phyloP scores from a whole-genome alignment of 345 rosid genomes.

The Lepidium didymum region DNA sequence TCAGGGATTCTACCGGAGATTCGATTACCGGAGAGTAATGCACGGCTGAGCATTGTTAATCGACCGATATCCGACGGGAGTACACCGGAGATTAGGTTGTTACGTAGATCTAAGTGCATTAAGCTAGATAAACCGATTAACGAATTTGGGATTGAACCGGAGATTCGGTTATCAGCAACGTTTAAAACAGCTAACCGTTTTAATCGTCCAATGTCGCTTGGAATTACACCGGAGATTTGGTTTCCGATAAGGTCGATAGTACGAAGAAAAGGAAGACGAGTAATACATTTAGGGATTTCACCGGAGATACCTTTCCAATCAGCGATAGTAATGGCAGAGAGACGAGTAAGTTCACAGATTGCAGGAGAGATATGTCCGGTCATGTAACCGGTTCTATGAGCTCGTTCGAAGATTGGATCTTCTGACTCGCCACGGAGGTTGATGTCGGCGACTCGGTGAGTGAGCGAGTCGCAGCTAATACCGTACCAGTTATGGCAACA shows the following conservation, averaged over 20 bases:
- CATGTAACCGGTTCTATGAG: slow-evolving; percentile 69
- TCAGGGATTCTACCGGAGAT: slow-evolving; percentile 54
- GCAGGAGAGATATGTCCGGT: slow-evolving; percentile 62
- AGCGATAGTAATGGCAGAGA: slow-evolving; percentile 63
- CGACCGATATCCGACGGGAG: slow-evolving; percentile 53
- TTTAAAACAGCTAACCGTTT: slow-evolving; percentile 64
- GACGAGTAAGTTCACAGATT: slow-evolving; percentile 53
- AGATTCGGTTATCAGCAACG: slow-evolving; percentile 62
- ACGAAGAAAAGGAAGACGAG: slow-evolving; percentile 58
- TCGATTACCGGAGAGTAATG: slow-evolving; percentile 55
- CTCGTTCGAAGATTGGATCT: slow-evolving; percentile 63
- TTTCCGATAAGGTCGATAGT: slow-evolving; percentile 71
- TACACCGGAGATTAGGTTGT: slow-evolving; percentile 50
- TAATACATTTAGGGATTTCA: slow-evolving; percentile 59
- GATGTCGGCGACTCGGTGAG: slow-evolving; percentile 69
- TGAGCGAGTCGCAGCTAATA: slow-evolving; percentile 63
- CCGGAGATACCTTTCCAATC: slow-evolving; percentile 94
- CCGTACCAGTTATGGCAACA: slow-evolving; percentile 95
- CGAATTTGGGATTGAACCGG: slow-evolving; percentile 61
- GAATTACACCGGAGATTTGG: slow-evolving; percentile 53
- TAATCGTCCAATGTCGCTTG: slow-evolving; percentile 52
- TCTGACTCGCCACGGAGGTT: slow-evolving; percentile 90
- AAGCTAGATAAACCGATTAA: slow-evolving; percentile 53
- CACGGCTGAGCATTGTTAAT: slow-evolving; percentile 69
- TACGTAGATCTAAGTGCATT: slow-evolving; percentile 82